Base-by-base conservation (phyloP, 192 early-diverging fungal genomes). In the Endogone sp. region DNA sequence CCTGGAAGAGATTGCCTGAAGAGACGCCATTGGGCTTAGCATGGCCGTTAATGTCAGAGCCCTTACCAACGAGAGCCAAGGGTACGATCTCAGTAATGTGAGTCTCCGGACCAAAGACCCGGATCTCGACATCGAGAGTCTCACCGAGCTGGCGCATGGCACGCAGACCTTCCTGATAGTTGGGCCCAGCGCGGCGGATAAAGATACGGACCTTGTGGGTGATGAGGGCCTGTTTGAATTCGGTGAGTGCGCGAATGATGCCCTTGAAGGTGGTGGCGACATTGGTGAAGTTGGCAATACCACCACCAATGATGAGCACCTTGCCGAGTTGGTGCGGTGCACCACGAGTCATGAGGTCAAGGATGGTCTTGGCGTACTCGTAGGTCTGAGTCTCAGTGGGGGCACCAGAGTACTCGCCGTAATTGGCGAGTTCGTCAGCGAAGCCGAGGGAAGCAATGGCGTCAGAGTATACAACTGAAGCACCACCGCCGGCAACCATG, bases 281-380 rank as follows among this genome's bases (percentile, higher is more conserved):
- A 80, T 99, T 99, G 81, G 97, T 99, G 69, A 99, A 99, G 90
- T 99, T 99, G 80, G 97, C 97, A 71, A 99, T 99, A 79, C 97
- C 97, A 74, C 97, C 97, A 74, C 97, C 97, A 78, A 99, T 96
- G 80, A 99, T 95, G 60, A 99, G 84, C 70, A 98, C 89, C 79
- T 99, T 99, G 75, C 97, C 97, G 22, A 94, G 89, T 67, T 92
- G 89, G 78, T 96, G 86, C 21, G 71, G 66, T 13, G 79, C 71
- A 60, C 89, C 90, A 68, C 95, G 94, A 26, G 97, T 99, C 97
- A 99, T 99, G 62, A 99, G 82, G 69, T 99, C 97, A 29, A 99
- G 81, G 63, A 99, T 95, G 29, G 97, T 99, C 85, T 96, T 97
- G 72, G 95, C 94, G 78, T 98, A 99, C 82, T 99, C 97, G 77